Conservation (phyloP, 805 yeast species). For the Grigorovia yakushimaensis region DNA sequence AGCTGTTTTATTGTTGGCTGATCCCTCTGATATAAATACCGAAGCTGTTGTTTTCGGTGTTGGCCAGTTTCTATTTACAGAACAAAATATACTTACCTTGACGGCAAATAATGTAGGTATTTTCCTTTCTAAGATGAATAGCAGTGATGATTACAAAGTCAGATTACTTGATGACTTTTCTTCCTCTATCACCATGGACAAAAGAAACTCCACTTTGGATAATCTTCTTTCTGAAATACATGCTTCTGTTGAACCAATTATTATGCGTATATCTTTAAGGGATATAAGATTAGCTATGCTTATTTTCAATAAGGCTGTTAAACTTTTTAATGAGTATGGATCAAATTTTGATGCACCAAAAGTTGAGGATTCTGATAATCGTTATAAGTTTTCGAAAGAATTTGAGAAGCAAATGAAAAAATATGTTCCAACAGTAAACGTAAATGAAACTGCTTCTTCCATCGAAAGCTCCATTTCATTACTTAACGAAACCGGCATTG, state of each 20-base stretch:
- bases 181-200: slow-evolving; percentile 61
- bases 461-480: slow-evolving; percentile 31
- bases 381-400: slow-evolving; percentile 44
- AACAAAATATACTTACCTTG: slow-evolving; percentile 56
- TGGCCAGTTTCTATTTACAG: slow-evolving; percentile 63
- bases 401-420: slow-evolving; percentile 49
- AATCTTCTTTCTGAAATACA: slow-evolving; percentile 55
- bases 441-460: slow-evolving; percentile 15
- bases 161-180: slow-evolving; percentile 87
- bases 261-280: slow-evolving; percentile 72
- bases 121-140: slow-evolving; percentile 71
- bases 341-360: background rate
- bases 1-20: slow-evolving; percentile 70
- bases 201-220: slow-evolving; percentile 51
- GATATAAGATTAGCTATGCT: slow-evolving; percentile 75
- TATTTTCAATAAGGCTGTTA: slow-evolving; percentile 65
- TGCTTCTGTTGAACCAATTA: slow-evolving; percentile 66
- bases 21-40: slow-evolving; percentile 55
- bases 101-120: slow-evolving; percentile 75
- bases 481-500: slow-evolving; percentile 25
- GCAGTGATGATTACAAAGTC: slow-evolving; percentile 48
- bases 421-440: slow-evolving; percentile 54
- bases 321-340: slow-evolving; percentile 28
- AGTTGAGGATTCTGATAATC: background rate
- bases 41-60: slow-evolving; percentile 88